Percentiles rank a stretch among this genome's conserved stretches.
phyloP scores from a whole-genome alignment of 306 rosid genomes.

The Castanea crenata region DNA sequence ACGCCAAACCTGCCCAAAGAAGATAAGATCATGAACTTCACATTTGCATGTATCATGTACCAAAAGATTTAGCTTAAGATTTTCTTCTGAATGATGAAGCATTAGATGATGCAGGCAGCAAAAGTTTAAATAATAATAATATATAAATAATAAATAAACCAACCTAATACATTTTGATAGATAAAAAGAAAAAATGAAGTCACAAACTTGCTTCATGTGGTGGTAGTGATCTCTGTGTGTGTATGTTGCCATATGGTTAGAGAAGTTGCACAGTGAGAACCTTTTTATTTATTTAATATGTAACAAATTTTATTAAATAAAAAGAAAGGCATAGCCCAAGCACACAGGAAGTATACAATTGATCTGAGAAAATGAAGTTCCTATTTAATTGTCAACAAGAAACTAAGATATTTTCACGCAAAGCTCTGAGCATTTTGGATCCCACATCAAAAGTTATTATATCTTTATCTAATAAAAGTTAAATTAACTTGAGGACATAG shows the following conservation, averaged over 20 bases:
- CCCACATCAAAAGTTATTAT: no score
- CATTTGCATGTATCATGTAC: conserved; percentile 3
- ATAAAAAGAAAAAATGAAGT: background rate
- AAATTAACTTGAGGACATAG: no score
- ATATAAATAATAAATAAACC: background rate
- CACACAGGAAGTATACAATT: no score
- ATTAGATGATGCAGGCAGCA: background rate
- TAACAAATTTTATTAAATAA: no score
- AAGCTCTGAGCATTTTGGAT: no score
- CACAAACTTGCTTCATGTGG: background rate
- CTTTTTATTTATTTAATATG: background rate
- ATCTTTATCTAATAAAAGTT: no score
- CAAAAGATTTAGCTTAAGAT: background rate
- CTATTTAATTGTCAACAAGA: no score
- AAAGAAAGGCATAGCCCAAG: no score
- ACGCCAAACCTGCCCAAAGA: conserved; percentile 78
- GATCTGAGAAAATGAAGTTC: no score
- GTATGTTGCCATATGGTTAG: no score
- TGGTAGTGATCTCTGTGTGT: background rate
- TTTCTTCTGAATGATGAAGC: background rate
- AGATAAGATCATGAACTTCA: conserved; percentile 16
- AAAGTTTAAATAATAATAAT: background rate
- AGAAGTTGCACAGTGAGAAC: background rate
- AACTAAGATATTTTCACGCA: no score
- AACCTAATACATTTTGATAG: background rate